These are phyloP conservation scores for Claviceps pusilla DNA, from an alignment of 2,329 filamentous ascomycete species.

Conservation along the genomic window DNA sequence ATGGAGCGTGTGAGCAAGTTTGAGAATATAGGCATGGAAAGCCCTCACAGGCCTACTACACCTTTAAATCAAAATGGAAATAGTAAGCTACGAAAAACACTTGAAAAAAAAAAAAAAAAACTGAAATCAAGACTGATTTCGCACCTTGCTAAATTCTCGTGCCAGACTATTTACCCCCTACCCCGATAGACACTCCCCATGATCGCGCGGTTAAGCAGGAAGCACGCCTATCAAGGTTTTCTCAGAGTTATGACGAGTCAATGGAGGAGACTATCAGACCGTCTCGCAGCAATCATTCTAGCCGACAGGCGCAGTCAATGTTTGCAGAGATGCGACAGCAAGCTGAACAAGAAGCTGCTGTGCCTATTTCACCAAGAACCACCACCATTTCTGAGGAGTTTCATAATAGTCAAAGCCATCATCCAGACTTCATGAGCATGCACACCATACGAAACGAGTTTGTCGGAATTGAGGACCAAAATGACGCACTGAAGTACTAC, in stretches of 20 bases:
- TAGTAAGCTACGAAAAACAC: conserved; percentile 30
- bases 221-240: conserved; percentile 33
- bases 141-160: conserved; percentile 4
- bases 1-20: conserved; percentile 45
- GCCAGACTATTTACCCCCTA: conserved; percentile 49
- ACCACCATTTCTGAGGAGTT: conserved; percentile 30
- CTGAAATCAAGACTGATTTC: not conserved
- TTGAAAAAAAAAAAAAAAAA: no score
- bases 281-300: conserved; percentile 25
- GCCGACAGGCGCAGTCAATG: conserved; percentile 31
- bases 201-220: conserved; percentile 29
- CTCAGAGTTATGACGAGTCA: conserved; percentile 47
- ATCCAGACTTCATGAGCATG: conserved; percentile 42
- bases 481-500: conserved; percentile 19
- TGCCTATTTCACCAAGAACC: conserved; percentile 41
- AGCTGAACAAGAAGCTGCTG: conserved; percentile 33
- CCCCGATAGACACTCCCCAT: conserved; percentile 50
- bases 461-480: conserved; percentile 21
- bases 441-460: conserved; percentile 32
- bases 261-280: conserved; percentile 54
- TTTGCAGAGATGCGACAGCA: conserved; percentile 46
- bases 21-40: conserved; percentile 35
- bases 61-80: conserved; percentile 44
- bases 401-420: conserved; percentile 36
- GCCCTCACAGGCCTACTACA: conserved; percentile 40